Evolutionary conservation across 805 yeast species (phyloP).

Genomic region (Metschnikowia arizonensis): DNA sequence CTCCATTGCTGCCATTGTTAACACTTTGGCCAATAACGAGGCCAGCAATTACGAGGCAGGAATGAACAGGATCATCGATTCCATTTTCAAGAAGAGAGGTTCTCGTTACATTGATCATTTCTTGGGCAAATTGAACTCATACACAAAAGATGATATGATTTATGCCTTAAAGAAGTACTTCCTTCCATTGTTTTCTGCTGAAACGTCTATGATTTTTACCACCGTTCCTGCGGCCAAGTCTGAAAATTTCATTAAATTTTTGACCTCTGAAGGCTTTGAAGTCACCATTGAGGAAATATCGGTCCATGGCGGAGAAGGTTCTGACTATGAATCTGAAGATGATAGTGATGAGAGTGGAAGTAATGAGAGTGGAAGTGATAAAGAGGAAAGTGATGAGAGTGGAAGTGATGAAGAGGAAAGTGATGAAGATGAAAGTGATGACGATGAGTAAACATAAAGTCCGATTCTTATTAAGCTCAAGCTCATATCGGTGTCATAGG

Average conservation of each 20-base stretch:
- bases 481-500: constrained; percentile 6
- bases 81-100: constrained; percentile 65
- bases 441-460: too few species aligned
- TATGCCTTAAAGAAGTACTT: constrained; percentile 54
- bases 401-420: constrained; percentile 7
- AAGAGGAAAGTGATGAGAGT: constrained; percentile 5
- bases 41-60: constrained; percentile 67
- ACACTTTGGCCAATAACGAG: constrained; percentile 63
- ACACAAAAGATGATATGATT: constrained; percentile 52
- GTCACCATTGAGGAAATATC: constrained; percentile 54
- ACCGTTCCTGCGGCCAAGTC: constrained; percentile 69
- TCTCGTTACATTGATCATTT: constrained; percentile 54
- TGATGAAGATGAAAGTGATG: constrained; percentile 1
- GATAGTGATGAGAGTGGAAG: constrained; percentile 12
- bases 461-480: too few species aligned
- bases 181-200: constrained; percentile 57
- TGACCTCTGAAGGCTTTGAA: constrained; percentile 54
- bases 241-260: constrained; percentile 43
- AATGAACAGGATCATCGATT: constrained; percentile 58
- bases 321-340: constrained; percentile 7
- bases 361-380: constrained; percentile 1
- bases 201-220: constrained; percentile 56
- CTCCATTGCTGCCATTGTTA: constrained; percentile 72
- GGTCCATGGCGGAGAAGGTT: constrained; percentile 10
- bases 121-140: constrained; percentile 48